These are phyloP conservation scores for Magnusiomyces fungicola DNA, from an alignment of 1,139 yeast genomes.

Conservation along the genomic window DNA sequence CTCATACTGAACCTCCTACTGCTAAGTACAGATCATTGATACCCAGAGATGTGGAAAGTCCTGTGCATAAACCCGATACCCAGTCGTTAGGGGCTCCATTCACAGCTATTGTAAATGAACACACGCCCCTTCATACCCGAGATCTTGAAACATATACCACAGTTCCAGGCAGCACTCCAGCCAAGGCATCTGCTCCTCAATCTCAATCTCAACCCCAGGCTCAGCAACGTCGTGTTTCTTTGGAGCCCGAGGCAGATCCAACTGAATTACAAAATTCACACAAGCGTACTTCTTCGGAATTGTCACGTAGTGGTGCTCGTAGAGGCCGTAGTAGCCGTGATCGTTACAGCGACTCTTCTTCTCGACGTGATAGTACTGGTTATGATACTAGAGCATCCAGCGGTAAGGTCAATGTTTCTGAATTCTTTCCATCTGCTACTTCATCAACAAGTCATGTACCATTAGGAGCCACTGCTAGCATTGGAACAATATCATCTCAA, in stretches of 20 bases:
- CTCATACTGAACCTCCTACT: not conserved
- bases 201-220: not conserved
- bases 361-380: not conserved
- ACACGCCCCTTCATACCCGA: slow-evolving; percentile 5
- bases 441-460: too few species aligned
- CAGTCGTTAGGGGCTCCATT: not conserved
- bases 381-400: too few species aligned
- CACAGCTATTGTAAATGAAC: not conserved
- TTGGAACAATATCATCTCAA: too few species aligned
- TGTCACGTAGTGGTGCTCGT: not conserved
- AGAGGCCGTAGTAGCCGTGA: not conserved
- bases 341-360: not conserved
- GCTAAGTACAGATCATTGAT: too few species aligned
- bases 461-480: too few species aligned
- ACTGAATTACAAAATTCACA: not conserved
- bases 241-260: not conserved
- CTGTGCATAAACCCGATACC: not conserved
- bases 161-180: not conserved
- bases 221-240: too few species aligned
- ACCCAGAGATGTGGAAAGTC: not conserved
- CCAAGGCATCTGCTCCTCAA: not conserved
- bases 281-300: not conserved
- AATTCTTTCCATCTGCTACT: too few species aligned
- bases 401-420: too few species aligned
- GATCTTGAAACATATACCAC: slow-evolving; percentile 5